Percentiles rank a stretch among this genome's conserved stretches.
Evolutionary conservation across 108 stramenopile genomes (phyloP).

Genomic region (Mediolabrus comicus): DNA sequence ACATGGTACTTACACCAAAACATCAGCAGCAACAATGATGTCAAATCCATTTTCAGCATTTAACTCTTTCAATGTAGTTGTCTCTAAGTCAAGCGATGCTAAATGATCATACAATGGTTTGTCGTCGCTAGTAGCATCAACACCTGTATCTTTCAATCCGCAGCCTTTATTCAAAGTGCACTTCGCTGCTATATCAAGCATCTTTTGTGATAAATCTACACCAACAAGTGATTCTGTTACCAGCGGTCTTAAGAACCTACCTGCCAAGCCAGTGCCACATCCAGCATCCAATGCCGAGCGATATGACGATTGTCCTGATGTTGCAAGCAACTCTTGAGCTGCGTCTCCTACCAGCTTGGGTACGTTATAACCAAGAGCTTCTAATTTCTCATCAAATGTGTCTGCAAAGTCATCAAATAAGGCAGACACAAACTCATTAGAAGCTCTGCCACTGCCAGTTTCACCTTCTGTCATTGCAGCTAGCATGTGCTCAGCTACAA

Average conservation of each 20-base stretch:
- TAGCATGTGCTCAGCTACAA: constrained; percentile 47
- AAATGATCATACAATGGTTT: constrained; percentile 60
- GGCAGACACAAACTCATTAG: constrained; percentile 73
- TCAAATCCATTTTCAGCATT: constrained; percentile 47
- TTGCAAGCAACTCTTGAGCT: constrained; percentile 18
- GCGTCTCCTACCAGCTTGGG: constrained; percentile 61
- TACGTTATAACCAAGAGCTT: constrained; percentile 56
- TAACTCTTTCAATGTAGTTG: constrained; percentile 50
- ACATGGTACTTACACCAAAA: constrained; percentile 76
- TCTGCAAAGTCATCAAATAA: constrained; percentile 80
- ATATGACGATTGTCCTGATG: constrained; percentile 24
- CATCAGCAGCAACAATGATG: constrained; percentile 75
- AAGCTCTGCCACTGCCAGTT: constrained; percentile 41
- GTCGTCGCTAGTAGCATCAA: constrained; percentile 1
- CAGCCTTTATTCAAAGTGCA: constrained; percentile 63
- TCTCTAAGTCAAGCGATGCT: constrained; percentile 61
- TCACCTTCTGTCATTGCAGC: constrained; percentile 36
- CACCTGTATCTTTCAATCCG: constrained; percentile 37
- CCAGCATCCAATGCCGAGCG: constrained; percentile 68
- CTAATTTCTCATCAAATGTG: constrained; percentile 73
- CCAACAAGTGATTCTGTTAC: constrained; percentile 56
- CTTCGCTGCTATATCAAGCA: constrained; percentile 58
- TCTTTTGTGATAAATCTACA: constrained; percentile 68
- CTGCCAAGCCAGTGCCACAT: constrained; percentile 76
- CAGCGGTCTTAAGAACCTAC: constrained; percentile 56